phyloP scores from a whole-genome alignment of 352 stramenopile species.

The Aphanomyces invadans region DNA sequence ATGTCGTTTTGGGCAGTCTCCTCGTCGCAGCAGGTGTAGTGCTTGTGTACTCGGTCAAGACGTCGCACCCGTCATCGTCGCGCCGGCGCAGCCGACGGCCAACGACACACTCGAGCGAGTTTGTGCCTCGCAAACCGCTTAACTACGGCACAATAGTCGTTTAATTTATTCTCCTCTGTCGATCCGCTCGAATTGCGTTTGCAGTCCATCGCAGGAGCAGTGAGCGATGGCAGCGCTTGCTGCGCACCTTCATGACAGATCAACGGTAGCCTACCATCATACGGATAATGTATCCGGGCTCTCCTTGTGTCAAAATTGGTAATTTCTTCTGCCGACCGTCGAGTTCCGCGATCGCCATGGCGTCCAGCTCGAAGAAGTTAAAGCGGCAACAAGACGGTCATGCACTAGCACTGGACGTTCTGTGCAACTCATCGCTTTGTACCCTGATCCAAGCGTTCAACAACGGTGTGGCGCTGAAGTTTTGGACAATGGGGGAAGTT shows the following conservation, averaged over 20 bases:
- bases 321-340: too few relatives aligned
- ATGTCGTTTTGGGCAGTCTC: constrained; percentile 52
- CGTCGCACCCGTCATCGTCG: constrained; percentile 3
- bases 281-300: too few relatives aligned
- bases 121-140: not conserved
- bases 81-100: not conserved
- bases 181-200: not conserved
- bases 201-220: not conserved
- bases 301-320: too few relatives aligned
- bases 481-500: not conserved
- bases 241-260: too few relatives aligned
- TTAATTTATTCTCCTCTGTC: not conserved
- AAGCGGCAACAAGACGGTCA: not conserved
- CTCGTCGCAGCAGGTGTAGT: constrained; percentile 59
- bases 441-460: not conserved
- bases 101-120: not conserved
- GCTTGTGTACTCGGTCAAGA: constrained; percentile 40
- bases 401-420: not conserved
- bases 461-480: not conserved
- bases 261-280: too few relatives aligned
- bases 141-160: constrained; percentile 9
- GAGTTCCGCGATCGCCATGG: too few relatives aligned
- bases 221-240: too few relatives aligned
- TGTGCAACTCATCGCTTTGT: not conserved
- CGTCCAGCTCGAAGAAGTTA: not conserved